Conservation (phyloP, 441 rosid genomes). For the Geranium incanum region DNA sequence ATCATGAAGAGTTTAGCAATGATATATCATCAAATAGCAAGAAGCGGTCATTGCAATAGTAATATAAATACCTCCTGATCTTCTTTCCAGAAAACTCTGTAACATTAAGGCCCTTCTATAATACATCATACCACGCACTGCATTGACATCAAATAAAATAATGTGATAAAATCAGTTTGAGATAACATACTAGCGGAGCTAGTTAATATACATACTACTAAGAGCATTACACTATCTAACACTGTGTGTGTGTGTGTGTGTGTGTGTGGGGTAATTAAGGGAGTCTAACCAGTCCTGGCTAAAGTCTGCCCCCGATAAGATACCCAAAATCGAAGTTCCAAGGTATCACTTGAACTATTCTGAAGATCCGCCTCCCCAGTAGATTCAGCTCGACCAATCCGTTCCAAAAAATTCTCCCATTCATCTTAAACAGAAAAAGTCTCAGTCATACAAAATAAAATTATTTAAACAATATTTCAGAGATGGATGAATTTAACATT, state of each 20-base stretch:
- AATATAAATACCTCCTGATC: slow-evolving; percentile 53
- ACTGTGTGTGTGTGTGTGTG: slow-evolving; percentile 4
- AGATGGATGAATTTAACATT: background rate
- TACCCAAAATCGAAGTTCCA: slow-evolving; percentile 99
- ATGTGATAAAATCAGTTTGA: background rate
- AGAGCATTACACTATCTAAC: background rate
- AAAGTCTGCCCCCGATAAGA: slow-evolving; percentile 98
- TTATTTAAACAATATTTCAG: background rate
- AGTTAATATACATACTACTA: background rate
- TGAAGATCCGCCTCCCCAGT: slow-evolving; percentile 60
- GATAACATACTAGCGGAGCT: background rate
- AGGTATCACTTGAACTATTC: slow-evolving; percentile 59
- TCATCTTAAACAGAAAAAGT: slow-evolving; percentile 45
- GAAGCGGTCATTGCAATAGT: slow-evolving; percentile 7
- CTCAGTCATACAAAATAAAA: background rate
- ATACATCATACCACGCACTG: slow-evolving; percentile 99
- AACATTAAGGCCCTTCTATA: slow-evolving; percentile 98
- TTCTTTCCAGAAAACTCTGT: slow-evolving; percentile 78
- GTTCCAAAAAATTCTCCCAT: slow-evolving; percentile 93
- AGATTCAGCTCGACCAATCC: slow-evolving; percentile 93
- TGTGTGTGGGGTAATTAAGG: background rate
- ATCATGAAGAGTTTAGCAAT: slow-evolving; percentile 20
- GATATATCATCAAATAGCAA: slow-evolving; percentile 2
- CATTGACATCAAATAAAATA: slow-evolving; percentile 13
- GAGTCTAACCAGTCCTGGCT: slow-evolving; percentile 72